These are phyloP conservation scores for Vicia faba DNA, from an alignment of 306 rosid genomes.

Conservation along the genomic window DNA sequence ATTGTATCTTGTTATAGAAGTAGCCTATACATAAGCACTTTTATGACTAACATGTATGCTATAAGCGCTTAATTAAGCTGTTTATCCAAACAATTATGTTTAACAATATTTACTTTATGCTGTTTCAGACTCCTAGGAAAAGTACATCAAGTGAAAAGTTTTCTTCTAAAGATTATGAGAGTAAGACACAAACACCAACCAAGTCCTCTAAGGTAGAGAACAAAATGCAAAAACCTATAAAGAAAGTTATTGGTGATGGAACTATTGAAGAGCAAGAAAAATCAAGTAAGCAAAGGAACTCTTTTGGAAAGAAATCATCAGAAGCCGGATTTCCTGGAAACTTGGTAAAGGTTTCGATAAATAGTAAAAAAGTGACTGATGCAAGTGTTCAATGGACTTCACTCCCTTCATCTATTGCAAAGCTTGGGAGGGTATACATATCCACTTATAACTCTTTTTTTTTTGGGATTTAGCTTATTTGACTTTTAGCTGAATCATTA, in stretches of 20 bases:
- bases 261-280: conserved; percentile 58
- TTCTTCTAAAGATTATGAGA: conserved; percentile 60
- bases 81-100: conserved; percentile 21
- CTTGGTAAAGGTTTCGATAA: conserved; percentile 70
- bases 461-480: conserved; percentile 14
- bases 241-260: conserved; percentile 63
- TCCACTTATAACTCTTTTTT: conserved; percentile 21
- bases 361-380: conserved; percentile 68
- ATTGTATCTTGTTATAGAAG: too few species aligned
- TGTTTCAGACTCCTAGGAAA: conserved; percentile 76
- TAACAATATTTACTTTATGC: conserved; percentile 22
- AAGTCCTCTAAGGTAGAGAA: conserved; percentile 68
- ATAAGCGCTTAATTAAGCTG: too few species aligned
- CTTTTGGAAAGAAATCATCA: conserved; percentile 66
- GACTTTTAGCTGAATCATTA: background rate
- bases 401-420: conserved; percentile 82
- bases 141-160: conserved; percentile 76
- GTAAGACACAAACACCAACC: conserved; percentile 49
- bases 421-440: conserved; percentile 85
- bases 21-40: too few species aligned
- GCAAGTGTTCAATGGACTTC: conserved; percentile 80
- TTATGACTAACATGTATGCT: too few species aligned
- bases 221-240: conserved; percentile 53
- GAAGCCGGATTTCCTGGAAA: conserved; percentile 73
- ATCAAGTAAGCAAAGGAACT: conserved; percentile 53